Conservation (phyloP, 1,139 yeast species). For the Williopsis jadinii region DNA sequence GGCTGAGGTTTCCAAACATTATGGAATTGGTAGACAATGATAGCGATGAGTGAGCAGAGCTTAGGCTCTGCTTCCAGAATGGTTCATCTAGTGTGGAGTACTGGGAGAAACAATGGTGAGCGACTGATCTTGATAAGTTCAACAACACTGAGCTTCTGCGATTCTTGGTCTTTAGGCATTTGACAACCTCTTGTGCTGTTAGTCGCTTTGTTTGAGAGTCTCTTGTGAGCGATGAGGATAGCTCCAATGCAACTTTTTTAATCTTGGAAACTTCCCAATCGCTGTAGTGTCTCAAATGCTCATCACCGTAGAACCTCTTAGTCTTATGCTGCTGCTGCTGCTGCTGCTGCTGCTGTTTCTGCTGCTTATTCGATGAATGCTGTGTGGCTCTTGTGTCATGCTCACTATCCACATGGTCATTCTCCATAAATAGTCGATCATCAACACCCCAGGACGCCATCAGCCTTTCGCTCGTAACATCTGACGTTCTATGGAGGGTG, state of each 20-base stretch:
- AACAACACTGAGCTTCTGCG: conserved; percentile 15
- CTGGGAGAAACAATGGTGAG: conserved; percentile 7
- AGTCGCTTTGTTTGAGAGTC: conserved; percentile 1
- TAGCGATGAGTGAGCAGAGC: conserved; percentile 21
- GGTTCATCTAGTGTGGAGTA: conserved; percentile 7
- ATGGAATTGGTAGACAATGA: conserved; percentile 21
- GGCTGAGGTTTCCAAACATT: conserved; percentile 16
- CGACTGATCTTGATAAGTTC: conserved; percentile 15
- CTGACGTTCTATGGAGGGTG: conserved; percentile 10
- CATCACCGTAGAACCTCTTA: conserved; percentile 22
- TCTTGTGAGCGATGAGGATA: conserved; percentile 18
- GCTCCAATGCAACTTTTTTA: conserved; percentile 18
- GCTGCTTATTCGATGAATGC: not conserved
- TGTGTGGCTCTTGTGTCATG: conserved; percentile 2
- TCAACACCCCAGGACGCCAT: conserved; percentile 25
- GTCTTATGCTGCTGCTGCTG: conserved; percentile 1
- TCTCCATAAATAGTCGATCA: conserved; percentile 9
- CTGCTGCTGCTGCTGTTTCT: not conserved
- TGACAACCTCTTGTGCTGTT: not conserved
- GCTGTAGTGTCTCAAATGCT: conserved; percentile 15
- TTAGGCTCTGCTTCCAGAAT: conserved; percentile 19
- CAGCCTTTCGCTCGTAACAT: conserved; percentile 11
- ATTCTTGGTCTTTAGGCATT: no score
- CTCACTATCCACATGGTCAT: no score
- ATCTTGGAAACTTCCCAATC: conserved; percentile 20